Evolutionary conservation across 306 rosid genomes (phyloP).

Genomic region (Fragaria ananassa): DNA sequence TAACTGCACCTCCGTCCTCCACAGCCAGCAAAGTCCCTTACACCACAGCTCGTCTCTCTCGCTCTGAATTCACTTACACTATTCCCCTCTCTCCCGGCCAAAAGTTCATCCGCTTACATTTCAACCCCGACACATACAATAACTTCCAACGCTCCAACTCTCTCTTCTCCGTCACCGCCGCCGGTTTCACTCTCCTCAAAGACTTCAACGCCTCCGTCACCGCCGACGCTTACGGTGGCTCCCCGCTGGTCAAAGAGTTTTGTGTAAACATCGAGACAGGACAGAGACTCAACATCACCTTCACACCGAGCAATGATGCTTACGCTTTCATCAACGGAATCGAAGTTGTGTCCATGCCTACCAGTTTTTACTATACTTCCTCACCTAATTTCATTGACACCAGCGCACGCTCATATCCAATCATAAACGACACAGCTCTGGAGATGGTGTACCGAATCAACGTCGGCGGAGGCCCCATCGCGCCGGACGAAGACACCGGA

Average conservation of each 20-base stretch:
- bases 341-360: constrained; percentile 72
- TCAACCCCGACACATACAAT: constrained; percentile 32
- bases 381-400: background rate
- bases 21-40: background rate
- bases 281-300: constrained; percentile 37
- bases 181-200: constrained; percentile 38
- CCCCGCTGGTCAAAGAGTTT: constrained; percentile 34
- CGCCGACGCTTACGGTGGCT: background rate
- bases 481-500: constrained; percentile 18
- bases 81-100: constrained; percentile 41
- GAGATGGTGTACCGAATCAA: constrained; percentile 26
- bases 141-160: constrained; percentile 17
- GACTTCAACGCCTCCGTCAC: constrained; percentile 29
- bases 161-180: constrained; percentile 51
- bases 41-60: constrained; percentile 21
- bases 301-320: constrained; percentile 35
- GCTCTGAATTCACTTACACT: constrained; percentile 40
- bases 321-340: constrained; percentile 73
- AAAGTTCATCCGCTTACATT: constrained; percentile 52
- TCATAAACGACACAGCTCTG: constrained; percentile 20
- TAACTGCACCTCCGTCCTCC: background rate
- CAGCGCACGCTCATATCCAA: rapidly evolving
- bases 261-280: constrained; percentile 24
- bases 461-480: constrained; percentile 14
- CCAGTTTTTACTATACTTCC: constrained; percentile 40